Evolutionary conservation across 2,329 filamentous ascomycete genomes (phyloP).

Genomic region (Clarireedia sp.): DNA sequence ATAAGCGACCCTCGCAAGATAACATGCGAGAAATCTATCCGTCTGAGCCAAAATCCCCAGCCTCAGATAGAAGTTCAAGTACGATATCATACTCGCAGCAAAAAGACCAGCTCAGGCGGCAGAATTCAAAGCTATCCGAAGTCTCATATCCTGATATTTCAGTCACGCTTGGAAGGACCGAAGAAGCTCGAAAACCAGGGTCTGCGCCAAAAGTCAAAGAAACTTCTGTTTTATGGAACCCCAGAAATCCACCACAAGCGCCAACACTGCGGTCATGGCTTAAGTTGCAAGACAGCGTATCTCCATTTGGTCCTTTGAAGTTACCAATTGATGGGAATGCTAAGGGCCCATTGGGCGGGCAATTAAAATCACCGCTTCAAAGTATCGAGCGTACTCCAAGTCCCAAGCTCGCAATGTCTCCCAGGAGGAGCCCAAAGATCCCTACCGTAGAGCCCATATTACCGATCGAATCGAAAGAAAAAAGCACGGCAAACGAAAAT

Average conservation of each 20-base stretch:
- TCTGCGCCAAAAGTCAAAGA: conserved; percentile 11
- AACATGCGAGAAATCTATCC: neutral
- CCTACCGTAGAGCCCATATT: neutral
- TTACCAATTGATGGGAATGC: conserved; percentile 14
- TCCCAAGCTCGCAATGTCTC: neutral
- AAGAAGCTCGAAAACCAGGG: neutral
- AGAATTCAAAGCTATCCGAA: neutral
- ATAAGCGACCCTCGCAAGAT: neutral
- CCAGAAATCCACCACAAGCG: conserved; percentile 19
- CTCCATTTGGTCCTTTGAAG: conserved; percentile 22
- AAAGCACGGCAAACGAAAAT: too few relatives aligned
- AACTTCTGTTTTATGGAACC: conserved; percentile 23
- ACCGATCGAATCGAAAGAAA: too few relatives aligned
- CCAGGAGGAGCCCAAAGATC: neutral
- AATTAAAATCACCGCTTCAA: conserved; percentile 20
- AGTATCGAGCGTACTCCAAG: neutral
- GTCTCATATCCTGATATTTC: neutral
- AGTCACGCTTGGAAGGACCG: neutral
- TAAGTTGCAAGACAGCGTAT: conserved; percentile 19
- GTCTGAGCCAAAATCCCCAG: neutral
- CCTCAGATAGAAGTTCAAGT: neutral
- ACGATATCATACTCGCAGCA: neutral
- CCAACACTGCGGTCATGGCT: conserved; percentile 23
- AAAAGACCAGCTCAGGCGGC: neutral
- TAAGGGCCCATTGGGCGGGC: conserved; percentile 17